Base-by-base conservation (phyloP, 1,139 yeast species). In the Diutina sp. region DNA sequence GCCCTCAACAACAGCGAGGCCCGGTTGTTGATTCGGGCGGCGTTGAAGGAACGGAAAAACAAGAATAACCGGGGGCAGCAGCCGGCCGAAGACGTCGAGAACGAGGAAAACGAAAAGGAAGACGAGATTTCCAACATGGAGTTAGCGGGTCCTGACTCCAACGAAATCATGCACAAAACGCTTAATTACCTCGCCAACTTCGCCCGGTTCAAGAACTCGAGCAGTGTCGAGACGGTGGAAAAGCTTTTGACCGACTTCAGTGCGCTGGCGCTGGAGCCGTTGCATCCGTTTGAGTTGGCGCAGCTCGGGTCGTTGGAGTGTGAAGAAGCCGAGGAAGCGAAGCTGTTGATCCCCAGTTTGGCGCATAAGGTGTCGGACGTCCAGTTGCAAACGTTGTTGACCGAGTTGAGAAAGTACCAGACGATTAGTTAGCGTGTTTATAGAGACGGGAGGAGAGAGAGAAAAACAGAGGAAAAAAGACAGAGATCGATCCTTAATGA, bases 291-390 rank as follows among this genome's bases (percentile, higher is more conserved):
- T 69, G 99, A 93, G 71, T 77, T 90, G 57, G 97, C 99, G 0
- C 99, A 93, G 71, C 76, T 93, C 60, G 97, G 98, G 0, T 89
- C 96, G 2, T 76, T 93, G 61, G 90, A 95, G 51, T 91, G 97
- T 71, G 99, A 93, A 67, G 98, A 93, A 63, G 91, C 96, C 6
- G 99, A 93, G 66, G 99, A 93, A 73, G 98, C 98, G 41, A 89
- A 90, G 71, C 89, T 97, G 32, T 77, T 93, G 66, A 86, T 93
- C 60, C 97, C 99, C 54, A 87, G 96, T 70, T 77, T 93, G 66
- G 78, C 82, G 21, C 80, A 77, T 61, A 91, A 91, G 69, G 90
- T 89, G 55, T 80, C 89, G 6, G 96, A 90, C 63, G 88, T 87
- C 55, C 97, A 91, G 66, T 74, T 93, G 59, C 96, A 90, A 69